Evolutionary conservation across 495 filamentous ascomycete species (phyloP), one percentile per base, ranked within the genome.

Genomic region (Hyaloscypha hepaticicola): DNA sequence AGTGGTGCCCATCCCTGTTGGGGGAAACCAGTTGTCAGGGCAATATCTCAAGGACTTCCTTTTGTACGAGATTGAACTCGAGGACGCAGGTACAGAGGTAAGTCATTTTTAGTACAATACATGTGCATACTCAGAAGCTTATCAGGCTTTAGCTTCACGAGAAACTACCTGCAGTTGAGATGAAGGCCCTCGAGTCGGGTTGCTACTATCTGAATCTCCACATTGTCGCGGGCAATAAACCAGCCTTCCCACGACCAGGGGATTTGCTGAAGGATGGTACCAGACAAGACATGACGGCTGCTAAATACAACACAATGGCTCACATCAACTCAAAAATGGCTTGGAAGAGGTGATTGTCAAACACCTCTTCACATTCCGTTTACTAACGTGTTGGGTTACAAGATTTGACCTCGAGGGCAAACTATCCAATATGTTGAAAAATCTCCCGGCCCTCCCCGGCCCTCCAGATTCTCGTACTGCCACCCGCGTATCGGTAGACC

Each of bases 291-390:
- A 72, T 72, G 70, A 69, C 70, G 2, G 41, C 27, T 7, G 68
- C 63, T 1, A 72, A 58, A n/a, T 72, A 72, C 55, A 58, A 72
- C 33, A 55, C 65, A n/a, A 70, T 72, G 70, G 67, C 70, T 16
- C 45, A 65, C 5, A 59, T 64, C 3, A 51, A 65, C 49, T 31
- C 45, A 2, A 70, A 64, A 50, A 45, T 29, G 7, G 57, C 53
- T 45, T 68, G 67, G 70, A 63, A 66, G 58, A 61, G 64, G 63
- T 69, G 16, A 60, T 21, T 5, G 16, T 8, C 25, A 31, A 22
- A 14, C 12, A 11, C 1, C 29, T 45, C n/a, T n/a, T n/a, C n/a
- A n/a, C n/a, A n/a, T n/a, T n/a, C n/a, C n/a, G n/a, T n/a, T n/a
- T 41, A 6, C 21, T 33, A 11, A 25, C n/a, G 4, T 62, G 22